phyloP scores from a whole-genome alignment of 768 basidiomycete species.

The Podaxis sp. region DNA sequence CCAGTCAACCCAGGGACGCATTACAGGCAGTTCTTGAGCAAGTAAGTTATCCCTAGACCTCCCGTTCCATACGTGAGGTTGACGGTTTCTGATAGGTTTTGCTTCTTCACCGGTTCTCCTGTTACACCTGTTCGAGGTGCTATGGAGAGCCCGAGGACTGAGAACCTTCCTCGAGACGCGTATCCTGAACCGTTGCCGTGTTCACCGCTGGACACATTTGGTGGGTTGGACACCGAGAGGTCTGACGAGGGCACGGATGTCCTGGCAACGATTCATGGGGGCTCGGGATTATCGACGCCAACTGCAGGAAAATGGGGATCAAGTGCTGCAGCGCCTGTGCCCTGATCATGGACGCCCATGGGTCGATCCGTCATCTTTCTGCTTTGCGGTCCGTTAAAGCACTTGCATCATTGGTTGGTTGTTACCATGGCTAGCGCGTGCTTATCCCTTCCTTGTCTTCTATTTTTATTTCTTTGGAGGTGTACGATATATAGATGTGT shows the following conservation, averaged over 20 bases:
- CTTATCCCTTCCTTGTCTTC: neutral
- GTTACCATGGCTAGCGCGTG: neutral
- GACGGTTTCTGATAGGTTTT: conserved; percentile 51
- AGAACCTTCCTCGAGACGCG: neutral
- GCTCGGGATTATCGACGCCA: conserved; percentile 2
- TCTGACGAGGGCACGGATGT: neutral
- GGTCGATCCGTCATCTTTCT: neutral
- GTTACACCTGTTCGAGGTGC: conserved; percentile 9
- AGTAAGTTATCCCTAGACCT: conserved; percentile 39
- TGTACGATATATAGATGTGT: neutral
- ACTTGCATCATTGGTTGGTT: neutral
- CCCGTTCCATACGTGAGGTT: neutral
- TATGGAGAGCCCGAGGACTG: neutral
- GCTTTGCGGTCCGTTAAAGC: neutral
- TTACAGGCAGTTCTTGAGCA: conserved; percentile 65
- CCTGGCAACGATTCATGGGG: neutral
- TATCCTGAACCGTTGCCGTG: neutral
- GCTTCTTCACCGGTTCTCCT: conserved; percentile 74
- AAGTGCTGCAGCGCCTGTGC: neutral
- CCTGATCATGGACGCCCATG: neutral
- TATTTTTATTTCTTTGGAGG: neutral
- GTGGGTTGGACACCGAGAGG: neutral
- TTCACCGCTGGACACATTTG: neutral
- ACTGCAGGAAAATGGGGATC: conserved; percentile 8
- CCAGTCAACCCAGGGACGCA: conserved; percentile 35